Base-by-base conservation (phyloP, 2,329 filamentous ascomycete species). In the Lachnellula suecica region DNA sequence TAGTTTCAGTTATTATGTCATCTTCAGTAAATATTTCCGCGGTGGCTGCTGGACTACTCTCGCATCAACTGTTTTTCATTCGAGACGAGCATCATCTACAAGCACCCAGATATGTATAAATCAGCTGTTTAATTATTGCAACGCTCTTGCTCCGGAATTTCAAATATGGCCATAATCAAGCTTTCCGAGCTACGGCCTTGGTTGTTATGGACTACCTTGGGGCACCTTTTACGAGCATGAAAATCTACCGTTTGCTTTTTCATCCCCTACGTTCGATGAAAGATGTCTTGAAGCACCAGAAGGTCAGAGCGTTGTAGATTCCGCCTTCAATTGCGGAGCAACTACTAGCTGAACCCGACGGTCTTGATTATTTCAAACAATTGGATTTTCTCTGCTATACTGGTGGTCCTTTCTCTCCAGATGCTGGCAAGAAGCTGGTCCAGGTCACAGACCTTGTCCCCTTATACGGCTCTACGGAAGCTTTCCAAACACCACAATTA, bases 381-480 rank as follows among this genome's bases (percentile, higher is more conserved):
- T 19, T 48, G 19, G 34, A 48, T 17, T 40, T 48, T 17, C 6
- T 54, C n/a, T 40, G 37, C 27, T 54, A 48, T 20, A 29, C 51
- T 5, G 48, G 52, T 1, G 52, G 43, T 11, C 52, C 52, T 17
- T 44, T 54, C 3, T 48, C 48, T 17, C 43, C 31, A 34, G 22
- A 35, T 15, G 29, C 34, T 15, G 52, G 52, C 20, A 22, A 51
- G 11, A 35, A 34, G 23, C 11, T 54, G 9, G 27, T 42, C 2
- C 20, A 54, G 13, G 27, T 40, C 23, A 54, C 52, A 10, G 41
- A 27, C 7, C 48, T 54, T 4, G 20, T 23, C 15, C 45, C 27
- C 11, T 29, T 54, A 7, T 54, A 54, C 17, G 47, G 52, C 20
- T 51, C 48, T 7, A 54, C 52, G 9, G 52, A 51, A 27, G 37